Base-by-base conservation (phyloP, 2,329 filamentous ascomycete genomes). In the Paracorniculantispora psalliotae region DNA sequence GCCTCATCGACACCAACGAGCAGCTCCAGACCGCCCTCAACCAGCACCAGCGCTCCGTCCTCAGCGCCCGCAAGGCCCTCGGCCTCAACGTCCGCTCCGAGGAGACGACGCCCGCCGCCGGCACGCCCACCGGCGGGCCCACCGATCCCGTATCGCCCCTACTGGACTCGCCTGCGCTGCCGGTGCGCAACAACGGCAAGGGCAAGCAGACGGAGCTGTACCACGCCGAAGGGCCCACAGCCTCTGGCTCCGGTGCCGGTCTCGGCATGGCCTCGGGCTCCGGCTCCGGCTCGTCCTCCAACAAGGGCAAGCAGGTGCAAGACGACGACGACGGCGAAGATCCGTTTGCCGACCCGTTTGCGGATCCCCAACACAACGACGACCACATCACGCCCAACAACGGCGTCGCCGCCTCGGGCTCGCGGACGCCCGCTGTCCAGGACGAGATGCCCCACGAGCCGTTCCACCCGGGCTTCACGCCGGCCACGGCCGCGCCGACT, bases 1-100 rank as follows among this genome's bases (percentile, higher is more conserved):
- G 86, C 15, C 78, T 99, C 62, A 96, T 99, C 68, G 92, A 97
- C 72, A 94, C 91, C 15, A 96, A 96, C 70, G 94, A 97, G 73
- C 89, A 93, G 69, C 79, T 99, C 30, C 90, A 91, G 61, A 84
- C 90, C 47, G 88, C 92, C 0, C 80, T 93, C 43, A 94, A 86
- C 63, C 87, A 91, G 69, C 91, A 97, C 72, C 91, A 96, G 72
- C 86, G 92, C 57, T 88, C 91, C 10, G 77, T 96, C 43, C 74
- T 88, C n/a, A 80, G 79, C 60, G 83, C 85, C 2, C 77, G 81
- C 62, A 87, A 86, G 67, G 75, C 80, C 39, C 71, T 82, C 4
- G 80, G 81, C 23, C 66, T 71, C 23, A 65, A 68, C 13, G 68
- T 68, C 33, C 67, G 66, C 15, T 69, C 69, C 17, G 61, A 66